These are phyloP conservation scores for Apiotrichum gamsii DNA, from an alignment of 1,284 basidiomycete genomes.

Conservation along the genomic window DNA sequence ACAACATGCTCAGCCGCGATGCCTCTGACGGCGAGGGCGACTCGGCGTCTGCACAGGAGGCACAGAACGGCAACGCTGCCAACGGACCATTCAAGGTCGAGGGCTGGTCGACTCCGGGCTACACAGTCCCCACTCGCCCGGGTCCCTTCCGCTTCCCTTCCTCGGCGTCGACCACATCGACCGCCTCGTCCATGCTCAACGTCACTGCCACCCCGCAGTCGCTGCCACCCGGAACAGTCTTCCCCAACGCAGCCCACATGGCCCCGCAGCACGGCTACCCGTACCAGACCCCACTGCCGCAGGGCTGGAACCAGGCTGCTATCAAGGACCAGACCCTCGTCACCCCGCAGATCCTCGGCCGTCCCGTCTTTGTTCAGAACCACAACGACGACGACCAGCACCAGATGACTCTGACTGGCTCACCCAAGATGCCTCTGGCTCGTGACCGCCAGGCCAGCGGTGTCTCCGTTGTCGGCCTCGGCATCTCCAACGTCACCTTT, in stretches of 20 bases:
- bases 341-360: constrained; percentile 13
- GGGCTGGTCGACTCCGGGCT: no score
- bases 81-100: not conserved
- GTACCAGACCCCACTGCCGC: not conserved
- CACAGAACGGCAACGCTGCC: constrained; percentile 1
- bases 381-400: constrained; percentile 14
- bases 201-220: constrained; percentile 12
- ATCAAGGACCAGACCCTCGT: constrained; percentile 5
- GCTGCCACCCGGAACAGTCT: constrained; percentile 24
- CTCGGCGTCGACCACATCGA: constrained; percentile 26
- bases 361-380: constrained; percentile 4
- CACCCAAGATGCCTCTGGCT: constrained; percentile 15
- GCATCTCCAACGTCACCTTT: constrained; percentile 39
- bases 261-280: not conserved
- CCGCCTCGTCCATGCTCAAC: constrained; percentile 23
- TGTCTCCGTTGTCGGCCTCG: constrained; percentile 34
- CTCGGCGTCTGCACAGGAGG: constrained; percentile 1
- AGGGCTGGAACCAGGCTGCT: not conserved
- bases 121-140: not conserved
- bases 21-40: constrained; percentile 18
- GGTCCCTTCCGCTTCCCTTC: constrained; percentile 18
- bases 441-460: constrained; percentile 16
- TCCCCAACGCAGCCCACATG: constrained; percentile 5
- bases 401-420: constrained; percentile 25
- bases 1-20: constrained; percentile 22